Percentiles rank a stretch among this genome's conserved stretches.
These are phyloP conservation scores for Claviceps capensis DNA, from an alignment of 2,329 filamentous ascomycete species.

Conservation along the genomic window DNA sequence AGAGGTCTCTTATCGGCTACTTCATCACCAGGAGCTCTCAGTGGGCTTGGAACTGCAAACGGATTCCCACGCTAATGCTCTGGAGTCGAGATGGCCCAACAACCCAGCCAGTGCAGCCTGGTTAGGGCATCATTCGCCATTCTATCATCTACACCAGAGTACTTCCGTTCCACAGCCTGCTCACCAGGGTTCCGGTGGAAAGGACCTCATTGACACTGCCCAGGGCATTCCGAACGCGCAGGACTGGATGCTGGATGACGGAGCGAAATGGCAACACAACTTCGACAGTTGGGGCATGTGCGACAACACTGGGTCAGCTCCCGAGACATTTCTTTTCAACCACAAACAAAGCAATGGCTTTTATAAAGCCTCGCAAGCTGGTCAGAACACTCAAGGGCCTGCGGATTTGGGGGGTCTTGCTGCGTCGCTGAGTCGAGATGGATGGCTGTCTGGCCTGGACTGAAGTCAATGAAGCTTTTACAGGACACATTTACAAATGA, in stretches of 20 bases:
- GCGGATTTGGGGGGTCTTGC: constrained; percentile 19
- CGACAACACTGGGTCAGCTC: constrained; percentile 11
- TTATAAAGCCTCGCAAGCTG: constrained; percentile 2
- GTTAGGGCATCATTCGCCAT: constrained; percentile 1
- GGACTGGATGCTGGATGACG: constrained; percentile 44
- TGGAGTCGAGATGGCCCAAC: constrained; percentile 13
- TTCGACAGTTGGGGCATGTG: constrained; percentile 39
- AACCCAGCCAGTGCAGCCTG: background rate
- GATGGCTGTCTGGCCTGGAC: constrained; percentile 24
- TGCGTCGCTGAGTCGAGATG: constrained; percentile 17
- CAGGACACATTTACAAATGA: background rate
- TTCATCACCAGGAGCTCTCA: constrained; percentile 1
- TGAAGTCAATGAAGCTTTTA: constrained; percentile 8
- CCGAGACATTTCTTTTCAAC: constrained; percentile 18
- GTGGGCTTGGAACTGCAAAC: constrained; percentile 8
- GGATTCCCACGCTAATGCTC: constrained; percentile 10
- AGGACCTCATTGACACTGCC: constrained; percentile 5
- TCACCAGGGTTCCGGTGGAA: constrained; percentile 9
- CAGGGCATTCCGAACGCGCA: constrained; percentile 28
- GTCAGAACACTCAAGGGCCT: constrained; percentile 10
- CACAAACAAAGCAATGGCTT: constrained; percentile 9
- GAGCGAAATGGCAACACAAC: constrained; percentile 43
- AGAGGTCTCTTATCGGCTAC: background rate
- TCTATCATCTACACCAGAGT: constrained; percentile 2
- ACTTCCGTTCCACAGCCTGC: constrained; percentile 3